Percentiles rank a stretch among this genome's conserved stretches.
Conservation (phyloP, 192 early-diverging fungal species). For the Entomortierella chlamydospora region DNA sequence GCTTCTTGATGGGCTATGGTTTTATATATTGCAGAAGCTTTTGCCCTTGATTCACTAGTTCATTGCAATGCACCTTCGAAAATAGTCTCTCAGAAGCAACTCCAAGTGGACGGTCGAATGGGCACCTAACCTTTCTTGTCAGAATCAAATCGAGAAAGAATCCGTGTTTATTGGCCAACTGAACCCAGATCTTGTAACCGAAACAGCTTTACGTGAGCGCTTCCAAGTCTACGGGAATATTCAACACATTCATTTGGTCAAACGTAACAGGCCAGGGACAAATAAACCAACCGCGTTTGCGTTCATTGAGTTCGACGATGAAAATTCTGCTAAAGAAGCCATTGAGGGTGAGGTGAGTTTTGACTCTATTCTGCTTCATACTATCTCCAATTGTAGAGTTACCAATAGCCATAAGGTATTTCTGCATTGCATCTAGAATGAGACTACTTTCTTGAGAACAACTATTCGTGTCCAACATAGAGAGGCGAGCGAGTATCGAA, state of each 20-base stretch:
- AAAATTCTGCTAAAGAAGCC: constrained; percentile 58
- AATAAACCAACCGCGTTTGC: constrained; percentile 67
- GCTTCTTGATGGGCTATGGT: not conserved
- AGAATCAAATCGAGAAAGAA: constrained; percentile 64
- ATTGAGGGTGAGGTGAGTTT: constrained; percentile 64
- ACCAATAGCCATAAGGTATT: not conserved
- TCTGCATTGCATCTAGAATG: constrained; percentile 23
- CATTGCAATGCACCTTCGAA: not conserved
- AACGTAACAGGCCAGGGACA: constrained; percentile 32
- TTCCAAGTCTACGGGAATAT: constrained; percentile 72
- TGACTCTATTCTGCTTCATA: not conserved
- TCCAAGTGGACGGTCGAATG: constrained; percentile 71
- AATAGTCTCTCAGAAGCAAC: constrained; percentile 51
- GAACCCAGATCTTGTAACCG: constrained; percentile 59
- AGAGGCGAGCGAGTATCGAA: constrained; percentile 45
- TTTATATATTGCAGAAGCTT: no score
- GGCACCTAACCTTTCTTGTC: constrained; percentile 61
- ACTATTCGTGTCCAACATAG: constrained; percentile 49
- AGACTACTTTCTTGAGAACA: constrained; percentile 26
- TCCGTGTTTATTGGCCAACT: constrained; percentile 78
- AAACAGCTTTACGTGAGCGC: constrained; percentile 57
- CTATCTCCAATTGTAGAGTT: no score
- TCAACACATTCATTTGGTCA: constrained; percentile 60
- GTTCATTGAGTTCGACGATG: constrained; percentile 70
- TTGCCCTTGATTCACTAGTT: no score